These are phyloP conservation scores for Gossypium rotundifolium DNA, from an alignment of 345 rosid genomes.

Conservation along the genomic window DNA sequence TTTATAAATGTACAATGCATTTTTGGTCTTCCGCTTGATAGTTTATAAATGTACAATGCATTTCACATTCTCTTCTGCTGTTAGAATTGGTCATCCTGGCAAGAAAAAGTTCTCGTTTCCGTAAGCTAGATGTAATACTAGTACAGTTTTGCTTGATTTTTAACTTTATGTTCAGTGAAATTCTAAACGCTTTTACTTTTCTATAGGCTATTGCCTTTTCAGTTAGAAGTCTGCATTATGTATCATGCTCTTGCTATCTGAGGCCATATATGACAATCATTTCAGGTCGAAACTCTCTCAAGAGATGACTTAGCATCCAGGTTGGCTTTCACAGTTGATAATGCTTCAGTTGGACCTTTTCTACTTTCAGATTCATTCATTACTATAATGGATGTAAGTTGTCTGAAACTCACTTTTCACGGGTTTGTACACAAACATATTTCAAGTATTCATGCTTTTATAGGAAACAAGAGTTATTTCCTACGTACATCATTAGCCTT, in stretches of 20 bases:
- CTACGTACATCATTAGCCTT: not conserved
- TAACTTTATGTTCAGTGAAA: too few species aligned
- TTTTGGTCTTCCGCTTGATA: too few species aligned
- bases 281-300: conserved; percentile 87
- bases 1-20: too few species aligned
- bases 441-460: not conserved
- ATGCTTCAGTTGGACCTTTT: conserved; percentile 77
- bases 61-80: too few species aligned
- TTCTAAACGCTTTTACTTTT: too few species aligned
- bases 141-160: too few species aligned
- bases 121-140: too few species aligned
- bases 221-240: not conserved
- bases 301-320: conserved; percentile 96
- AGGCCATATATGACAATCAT: conserved; percentile 12
- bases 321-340: conserved; percentile 78
- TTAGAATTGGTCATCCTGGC: too few species aligned
- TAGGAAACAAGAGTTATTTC: not conserved
- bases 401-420: conserved; percentile 11
- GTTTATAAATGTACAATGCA: too few species aligned
- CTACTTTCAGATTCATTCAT: conserved; percentile 71
- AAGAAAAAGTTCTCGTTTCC: too few species aligned
- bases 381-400: conserved; percentile 95
- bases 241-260: conserved; percentile 3
- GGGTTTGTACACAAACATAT: not conserved
- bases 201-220: not conserved